These are phyloP conservation scores for Eucalyptus tenuipes DNA, from an alignment of 345 rosid species.

Conservation along the genomic window DNA sequence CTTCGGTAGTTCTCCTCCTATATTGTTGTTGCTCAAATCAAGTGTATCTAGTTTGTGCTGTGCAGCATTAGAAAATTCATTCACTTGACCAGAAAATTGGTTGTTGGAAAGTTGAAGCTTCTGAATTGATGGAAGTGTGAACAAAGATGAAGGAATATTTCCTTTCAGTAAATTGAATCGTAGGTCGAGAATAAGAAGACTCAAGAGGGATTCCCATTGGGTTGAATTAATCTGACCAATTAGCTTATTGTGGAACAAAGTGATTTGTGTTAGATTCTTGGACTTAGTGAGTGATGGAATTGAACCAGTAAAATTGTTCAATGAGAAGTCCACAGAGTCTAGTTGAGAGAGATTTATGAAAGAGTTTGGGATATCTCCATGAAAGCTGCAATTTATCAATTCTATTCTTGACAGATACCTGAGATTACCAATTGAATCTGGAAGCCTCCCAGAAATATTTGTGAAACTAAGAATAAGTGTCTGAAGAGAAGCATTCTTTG, in stretches of 20 bases:
- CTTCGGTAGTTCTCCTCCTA: conserved; percentile 12
- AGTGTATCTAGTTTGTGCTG: background rate
- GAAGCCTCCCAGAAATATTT: conserved; percentile 9
- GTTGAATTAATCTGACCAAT: conserved; percentile 5
- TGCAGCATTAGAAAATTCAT: background rate
- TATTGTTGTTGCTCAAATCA: conserved; percentile 23
- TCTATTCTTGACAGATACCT: conserved; percentile 8
- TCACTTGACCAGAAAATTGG: conserved; percentile 4
- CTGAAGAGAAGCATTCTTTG: conserved; percentile 1
- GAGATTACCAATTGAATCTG: conserved; percentile 14
- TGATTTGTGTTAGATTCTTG: conserved; percentile 3
- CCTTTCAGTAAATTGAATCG: conserved; percentile 2
- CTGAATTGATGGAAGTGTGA: too few relatives aligned
- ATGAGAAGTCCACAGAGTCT: background rate
- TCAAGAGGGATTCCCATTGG: conserved; percentile 7
- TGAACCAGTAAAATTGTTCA: too few relatives aligned
- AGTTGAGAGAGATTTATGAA: background rate
- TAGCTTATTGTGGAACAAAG: conserved; percentile 10
- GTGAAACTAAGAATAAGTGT: conserved; percentile 8
- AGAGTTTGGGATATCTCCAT: conserved; percentile 18
- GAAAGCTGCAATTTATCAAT: conserved; percentile 4
- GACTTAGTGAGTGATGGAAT: too few relatives aligned
- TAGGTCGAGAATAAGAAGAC: conserved; percentile 9
- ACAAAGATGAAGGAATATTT: background rate
- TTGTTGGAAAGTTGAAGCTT: conserved; percentile 1